These are phyloP conservation scores for Camellia granthamiana DNA, from an alignment of 148 eudicot genomes.

Conservation along the genomic window DNA sequence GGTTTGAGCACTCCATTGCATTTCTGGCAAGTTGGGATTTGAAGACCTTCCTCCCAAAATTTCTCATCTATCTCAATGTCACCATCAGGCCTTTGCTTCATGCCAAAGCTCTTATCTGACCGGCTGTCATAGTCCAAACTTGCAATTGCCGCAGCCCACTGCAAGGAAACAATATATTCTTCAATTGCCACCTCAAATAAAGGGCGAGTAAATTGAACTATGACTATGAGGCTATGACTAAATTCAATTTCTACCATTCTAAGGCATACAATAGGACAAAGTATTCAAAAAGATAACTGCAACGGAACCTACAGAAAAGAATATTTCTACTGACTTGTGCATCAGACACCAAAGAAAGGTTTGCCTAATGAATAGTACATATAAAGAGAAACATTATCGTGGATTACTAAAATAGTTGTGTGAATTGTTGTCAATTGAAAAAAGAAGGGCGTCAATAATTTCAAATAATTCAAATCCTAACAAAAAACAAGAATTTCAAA, in stretches of 20 bases:
- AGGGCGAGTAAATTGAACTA: neutral
- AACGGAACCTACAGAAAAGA: neutral
- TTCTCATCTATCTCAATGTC: slow-evolving; percentile 94
- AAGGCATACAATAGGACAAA: neutral
- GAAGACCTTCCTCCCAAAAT: slow-evolving; percentile 94
- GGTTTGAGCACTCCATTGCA: slow-evolving; percentile 92
- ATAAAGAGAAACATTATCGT: too few species aligned
- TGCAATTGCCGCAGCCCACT: slow-evolving; percentile 99
- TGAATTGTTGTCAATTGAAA: too few species aligned
- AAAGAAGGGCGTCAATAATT: too few species aligned
- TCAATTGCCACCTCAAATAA: slow-evolving; percentile 8
- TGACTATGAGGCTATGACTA: neutral
- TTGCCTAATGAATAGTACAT: too few species aligned
- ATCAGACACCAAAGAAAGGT: too few species aligned
- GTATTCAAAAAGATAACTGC: neutral
- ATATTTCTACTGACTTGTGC: too few species aligned
- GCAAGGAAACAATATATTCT: slow-evolving; percentile 28
- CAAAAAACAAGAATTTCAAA: too few species aligned
- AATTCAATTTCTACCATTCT: neutral
- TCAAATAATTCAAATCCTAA: too few species aligned
- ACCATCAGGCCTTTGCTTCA: slow-evolving; percentile 94
- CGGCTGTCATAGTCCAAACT: slow-evolving; percentile 63
- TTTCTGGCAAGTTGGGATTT: slow-evolving; percentile 73
- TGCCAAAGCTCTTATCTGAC: slow-evolving; percentile 91
- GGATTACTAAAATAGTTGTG: too few species aligned